These are phyloP conservation scores for Colletotrichum spinosum DNA, from an alignment of 2,329 filamentous ascomycete species.

Conservation along the genomic window DNA sequence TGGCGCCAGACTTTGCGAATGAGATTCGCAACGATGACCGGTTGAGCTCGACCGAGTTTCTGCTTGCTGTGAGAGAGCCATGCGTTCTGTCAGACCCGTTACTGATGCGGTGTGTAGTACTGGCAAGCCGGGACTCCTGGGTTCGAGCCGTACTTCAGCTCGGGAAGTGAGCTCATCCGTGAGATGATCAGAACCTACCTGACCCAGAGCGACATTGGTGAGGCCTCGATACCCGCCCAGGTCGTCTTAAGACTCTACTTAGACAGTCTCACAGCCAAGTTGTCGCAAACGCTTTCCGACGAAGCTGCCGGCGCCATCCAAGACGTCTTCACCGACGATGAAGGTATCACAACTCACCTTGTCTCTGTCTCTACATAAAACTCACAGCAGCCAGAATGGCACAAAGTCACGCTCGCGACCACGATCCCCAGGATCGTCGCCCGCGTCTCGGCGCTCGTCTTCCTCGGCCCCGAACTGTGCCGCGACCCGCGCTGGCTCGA, in stretches of 20 bases:
- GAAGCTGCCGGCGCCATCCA: slow-evolving; percentile 12
- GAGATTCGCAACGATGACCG: slow-evolving; percentile 23
- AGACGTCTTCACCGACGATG: slow-evolving; percentile 15
- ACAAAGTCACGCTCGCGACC: slow-evolving; percentile 14
- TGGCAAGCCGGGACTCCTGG: slow-evolving; percentile 27
- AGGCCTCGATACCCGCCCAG: neutral
- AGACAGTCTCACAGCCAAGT: neutral
- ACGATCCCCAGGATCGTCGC: slow-evolving; percentile 50
- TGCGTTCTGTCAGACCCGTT: neutral
- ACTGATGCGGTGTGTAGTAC: neutral
- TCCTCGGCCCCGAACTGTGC: slow-evolving; percentile 58
- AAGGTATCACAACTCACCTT: slow-evolving; percentile 1
- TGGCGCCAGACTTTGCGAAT: slow-evolving; percentile 7
- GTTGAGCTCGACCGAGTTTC: slow-evolving; percentile 23
- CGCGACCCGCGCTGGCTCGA: slow-evolving; percentile 60
- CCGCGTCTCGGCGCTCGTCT: slow-evolving; percentile 61
- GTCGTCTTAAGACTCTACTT: neutral
- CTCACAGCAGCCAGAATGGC: slow-evolving; percentile 39
- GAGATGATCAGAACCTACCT: slow-evolving; percentile 21
- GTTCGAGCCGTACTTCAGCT: slow-evolving; percentile 25
- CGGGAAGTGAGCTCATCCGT: slow-evolving; percentile 20
- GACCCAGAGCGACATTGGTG: slow-evolving; percentile 18
- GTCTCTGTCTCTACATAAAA: too few relatives aligned
- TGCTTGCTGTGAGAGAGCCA: slow-evolving; percentile 10
- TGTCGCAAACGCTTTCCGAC: slow-evolving; percentile 12